Evolutionary conservation across 1,284 basidiomycete species (phyloP).

Genomic region (Melampsora americana): DNA sequence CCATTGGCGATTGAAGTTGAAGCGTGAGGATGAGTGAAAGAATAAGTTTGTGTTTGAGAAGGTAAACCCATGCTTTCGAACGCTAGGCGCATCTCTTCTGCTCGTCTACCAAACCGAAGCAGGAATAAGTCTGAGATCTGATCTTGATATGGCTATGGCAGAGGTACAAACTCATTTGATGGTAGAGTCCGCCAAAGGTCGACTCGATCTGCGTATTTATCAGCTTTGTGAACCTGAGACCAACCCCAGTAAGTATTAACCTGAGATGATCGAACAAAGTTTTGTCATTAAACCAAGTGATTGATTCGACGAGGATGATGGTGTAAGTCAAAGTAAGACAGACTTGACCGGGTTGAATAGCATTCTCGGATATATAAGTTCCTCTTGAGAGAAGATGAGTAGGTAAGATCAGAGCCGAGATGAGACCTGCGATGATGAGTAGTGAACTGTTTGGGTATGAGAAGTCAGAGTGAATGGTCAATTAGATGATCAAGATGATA

Average conservation of each 20-base stretch:
- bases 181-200: slow-evolving; percentile 66
- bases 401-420: slow-evolving; percentile 73
- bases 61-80: slow-evolving; percentile 69
- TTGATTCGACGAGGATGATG: background rate
- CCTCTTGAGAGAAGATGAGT: slow-evolving; percentile 63
- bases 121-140: background rate
- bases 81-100: slow-evolving; percentile 61
- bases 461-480: slow-evolving; percentile 46
- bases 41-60: slow-evolving; percentile 67
- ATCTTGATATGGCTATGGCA: slow-evolving; percentile 12
- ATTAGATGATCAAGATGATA: slow-evolving; percentile 54
- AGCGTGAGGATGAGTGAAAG: slow-evolving; percentile 55
- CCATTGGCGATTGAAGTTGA: slow-evolving; percentile 59
- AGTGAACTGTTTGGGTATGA: slow-evolving; percentile 56
- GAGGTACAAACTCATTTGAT: slow-evolving; percentile 59
- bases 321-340: slow-evolving; percentile 44
- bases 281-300: slow-evolving; percentile 7
- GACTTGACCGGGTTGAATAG: slow-evolving; percentile 82
- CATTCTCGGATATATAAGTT: slow-evolving; percentile 88
- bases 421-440: slow-evolving; percentile 65
- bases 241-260: slow-evolving; percentile 83
- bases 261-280: slow-evolving; percentile 56
- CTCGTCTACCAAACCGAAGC: slow-evolving; percentile 60
- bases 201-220: slow-evolving; percentile 68
- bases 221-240: slow-evolving; percentile 78